A percentile compares a stretch with the other conserved stretches of the same genome.
Evolutionary conservation across 176 grass and related monocot genomes (phyloP).

Genomic region (Phyllostachys edulis): DNA sequence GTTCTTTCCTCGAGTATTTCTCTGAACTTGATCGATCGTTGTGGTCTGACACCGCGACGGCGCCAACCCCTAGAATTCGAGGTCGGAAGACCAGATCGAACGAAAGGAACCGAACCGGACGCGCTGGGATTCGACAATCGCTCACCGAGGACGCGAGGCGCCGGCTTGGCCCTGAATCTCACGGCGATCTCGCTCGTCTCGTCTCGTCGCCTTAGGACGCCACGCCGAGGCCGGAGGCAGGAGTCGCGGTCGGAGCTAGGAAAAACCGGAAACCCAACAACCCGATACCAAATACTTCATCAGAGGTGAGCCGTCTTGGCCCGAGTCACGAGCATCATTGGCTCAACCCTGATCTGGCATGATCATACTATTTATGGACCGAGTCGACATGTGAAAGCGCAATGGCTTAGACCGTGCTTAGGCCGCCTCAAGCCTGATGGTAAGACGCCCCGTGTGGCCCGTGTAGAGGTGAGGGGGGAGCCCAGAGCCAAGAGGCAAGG

Average conservation of each 20-base stretch:
- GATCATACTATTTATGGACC: too few species aligned
- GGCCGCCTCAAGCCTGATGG: too few species aligned
- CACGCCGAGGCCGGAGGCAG: conserved; percentile 3
- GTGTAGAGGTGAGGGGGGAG: too few species aligned
- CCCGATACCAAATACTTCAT: neutral
- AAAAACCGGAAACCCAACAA: conserved; percentile 26
- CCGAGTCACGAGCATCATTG: too few species aligned
- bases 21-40: too few species aligned
- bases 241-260: neutral
- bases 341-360: too few species aligned
- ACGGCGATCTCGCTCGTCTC: neutral
- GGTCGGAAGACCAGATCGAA: conserved; percentile 11
- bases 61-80: neutral
- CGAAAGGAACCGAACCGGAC: neutral
- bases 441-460: too few species aligned
- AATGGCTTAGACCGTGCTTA: too few species aligned
- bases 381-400: too few species aligned
- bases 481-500: too few species aligned
- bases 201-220: conserved; percentile 12
- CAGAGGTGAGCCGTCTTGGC: too few species aligned
- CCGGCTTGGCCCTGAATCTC: neutral
- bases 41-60: neutral
- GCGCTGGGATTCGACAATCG: neutral
- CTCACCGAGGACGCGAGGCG: neutral
- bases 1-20: too few species aligned